phyloP scores from a whole-genome alignment of 2,329 filamentous ascomycete genomes.

The Aspergillus costaricaensis region DNA sequence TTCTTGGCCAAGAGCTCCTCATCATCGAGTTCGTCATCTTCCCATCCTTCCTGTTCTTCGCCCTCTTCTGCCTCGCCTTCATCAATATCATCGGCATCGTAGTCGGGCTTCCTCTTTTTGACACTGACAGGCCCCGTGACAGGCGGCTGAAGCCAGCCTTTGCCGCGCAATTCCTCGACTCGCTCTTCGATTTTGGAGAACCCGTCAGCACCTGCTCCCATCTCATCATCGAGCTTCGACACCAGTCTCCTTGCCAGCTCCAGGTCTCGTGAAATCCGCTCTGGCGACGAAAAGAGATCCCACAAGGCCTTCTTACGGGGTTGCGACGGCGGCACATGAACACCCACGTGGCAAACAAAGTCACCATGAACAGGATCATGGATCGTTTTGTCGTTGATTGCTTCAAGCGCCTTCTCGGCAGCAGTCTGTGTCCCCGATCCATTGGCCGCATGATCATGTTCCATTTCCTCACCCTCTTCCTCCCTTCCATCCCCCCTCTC shows the following conservation, averaged over 20 bases:
- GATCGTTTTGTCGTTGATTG: conserved; percentile 97
- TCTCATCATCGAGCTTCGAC: conserved; percentile 79
- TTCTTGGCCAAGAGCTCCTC: conserved; percentile 89
- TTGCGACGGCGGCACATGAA: conserved; percentile 84
- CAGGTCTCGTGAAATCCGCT: conserved; percentile 89
- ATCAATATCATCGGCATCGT: conserved; percentile 42
- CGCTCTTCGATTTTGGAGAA: conserved; percentile 80
- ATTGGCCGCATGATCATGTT: conserved; percentile 36
- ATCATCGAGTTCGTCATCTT: conserved; percentile 75
- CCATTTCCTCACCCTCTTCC: conserved; percentile 61
- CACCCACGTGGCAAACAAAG: conserved; percentile 95
- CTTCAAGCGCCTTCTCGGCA: conserved; percentile 84
- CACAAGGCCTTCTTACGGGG: conserved; percentile 93
- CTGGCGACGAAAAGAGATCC: conserved; percentile 93
- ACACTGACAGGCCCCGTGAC: conserved; percentile 42
- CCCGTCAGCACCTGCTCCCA: conserved; percentile 75
- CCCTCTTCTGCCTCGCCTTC: conserved; percentile 73
- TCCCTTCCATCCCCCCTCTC: conserved; percentile 75
- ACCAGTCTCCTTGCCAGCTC: conserved; percentile 79
- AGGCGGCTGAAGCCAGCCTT: conserved; percentile 73
- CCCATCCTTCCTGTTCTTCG: conserved; percentile 71
- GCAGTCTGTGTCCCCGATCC: conserved; percentile 48
- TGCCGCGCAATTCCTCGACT: conserved; percentile 75
- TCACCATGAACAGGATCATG: conserved; percentile 91
- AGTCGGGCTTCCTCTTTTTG: conserved; percentile 60